Percentiles rank a stretch among this genome's conserved stretches.
Evolutionary conservation across 179 eudicot species (phyloP).

Genomic region (Heliamphora pulchella): DNA sequence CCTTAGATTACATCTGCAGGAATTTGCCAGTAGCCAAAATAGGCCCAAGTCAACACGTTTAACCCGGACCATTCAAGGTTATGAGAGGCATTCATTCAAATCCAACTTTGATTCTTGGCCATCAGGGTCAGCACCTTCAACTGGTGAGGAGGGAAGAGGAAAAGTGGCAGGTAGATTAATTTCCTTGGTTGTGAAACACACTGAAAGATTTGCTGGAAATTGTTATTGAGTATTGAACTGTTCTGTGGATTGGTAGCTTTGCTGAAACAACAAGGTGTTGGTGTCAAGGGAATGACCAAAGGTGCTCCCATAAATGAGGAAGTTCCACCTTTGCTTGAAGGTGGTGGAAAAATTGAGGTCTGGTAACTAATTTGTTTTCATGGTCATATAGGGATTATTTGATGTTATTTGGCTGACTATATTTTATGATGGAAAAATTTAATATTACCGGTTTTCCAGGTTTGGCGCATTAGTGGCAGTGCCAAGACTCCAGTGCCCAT

Average conservation of each 20-base stretch:
- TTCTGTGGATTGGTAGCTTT: conserved; percentile 49
- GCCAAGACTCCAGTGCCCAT: conserved; percentile 72
- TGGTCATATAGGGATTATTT: conserved; percentile 9
- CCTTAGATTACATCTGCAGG: conserved; percentile 36
- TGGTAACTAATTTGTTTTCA: neutral
- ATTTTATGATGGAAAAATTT: neutral
- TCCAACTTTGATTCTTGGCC: conserved; percentile 94
- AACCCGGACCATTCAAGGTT: conserved; percentile 84
- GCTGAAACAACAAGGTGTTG: conserved; percentile 97
- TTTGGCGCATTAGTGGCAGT: conserved; percentile 87
- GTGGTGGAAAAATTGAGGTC: conserved; percentile 88
- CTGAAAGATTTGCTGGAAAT: neutral
- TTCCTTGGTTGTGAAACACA: neutral
- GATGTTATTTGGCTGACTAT: neutral
- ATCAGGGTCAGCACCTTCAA: conserved; percentile 70
- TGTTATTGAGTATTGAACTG: conserved; percentile 3
- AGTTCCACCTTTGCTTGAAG: conserved; percentile 93
- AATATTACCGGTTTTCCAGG: conserved; percentile 39
- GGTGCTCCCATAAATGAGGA: conserved; percentile 81
- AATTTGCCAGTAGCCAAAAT: conserved; percentile 61
- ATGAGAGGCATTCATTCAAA: conserved; percentile 85
- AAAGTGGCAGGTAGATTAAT: conserved; percentile 76
- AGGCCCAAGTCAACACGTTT: conserved; percentile 86
- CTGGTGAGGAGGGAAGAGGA: conserved; percentile 91
- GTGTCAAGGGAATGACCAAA: conserved; percentile 62